Evolutionary conservation across 305 asterid species (phyloP).

Genomic region (Ajuga reptans): DNA sequence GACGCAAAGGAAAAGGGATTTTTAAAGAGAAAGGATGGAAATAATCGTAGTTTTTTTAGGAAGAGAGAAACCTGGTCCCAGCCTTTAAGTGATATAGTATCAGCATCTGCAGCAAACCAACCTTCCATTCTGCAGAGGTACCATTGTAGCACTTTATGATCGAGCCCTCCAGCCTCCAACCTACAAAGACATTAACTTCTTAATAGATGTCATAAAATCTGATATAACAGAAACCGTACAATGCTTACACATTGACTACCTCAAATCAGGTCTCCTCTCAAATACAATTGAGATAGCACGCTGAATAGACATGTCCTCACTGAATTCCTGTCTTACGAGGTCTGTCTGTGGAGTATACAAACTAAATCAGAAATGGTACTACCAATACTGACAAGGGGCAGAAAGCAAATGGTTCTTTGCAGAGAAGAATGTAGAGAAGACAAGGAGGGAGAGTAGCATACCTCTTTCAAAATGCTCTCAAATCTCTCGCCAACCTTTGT

Average conservation of each 20-base stretch:
- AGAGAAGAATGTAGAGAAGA: neutral
- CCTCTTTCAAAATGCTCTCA: conserved; percentile 79
- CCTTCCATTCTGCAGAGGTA: conserved; percentile 99
- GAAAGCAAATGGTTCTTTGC: neutral
- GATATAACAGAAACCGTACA: neutral
- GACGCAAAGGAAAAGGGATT: neutral
- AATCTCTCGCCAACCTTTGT: conserved; percentile 66
- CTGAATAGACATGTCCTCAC: conserved; percentile 66
- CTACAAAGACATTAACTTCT: conserved; percentile 28
- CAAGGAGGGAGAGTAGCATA: conserved; percentile 14
- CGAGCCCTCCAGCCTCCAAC: conserved; percentile 57
- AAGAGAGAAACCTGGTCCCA: conserved; percentile 79
- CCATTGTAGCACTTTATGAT: conserved; percentile 86
- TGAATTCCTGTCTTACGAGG: conserved; percentile 51
- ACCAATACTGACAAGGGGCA: neutral
- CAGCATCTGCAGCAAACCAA: conserved; percentile 99
- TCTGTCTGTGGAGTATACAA: conserved; percentile 48
- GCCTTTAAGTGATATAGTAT: conserved; percentile 79
- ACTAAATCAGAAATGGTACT: conserved; percentile 3
- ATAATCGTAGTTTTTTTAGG: neutral
- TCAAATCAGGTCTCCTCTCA: conserved; percentile 71
- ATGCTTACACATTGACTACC: conserved; percentile 30
- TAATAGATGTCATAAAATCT: neutral
- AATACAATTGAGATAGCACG: conserved; percentile 66
- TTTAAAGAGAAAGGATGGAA: neutral